phyloP scores from a whole-genome alignment of 306 rosid species.

The Rosa multiflora region DNA sequence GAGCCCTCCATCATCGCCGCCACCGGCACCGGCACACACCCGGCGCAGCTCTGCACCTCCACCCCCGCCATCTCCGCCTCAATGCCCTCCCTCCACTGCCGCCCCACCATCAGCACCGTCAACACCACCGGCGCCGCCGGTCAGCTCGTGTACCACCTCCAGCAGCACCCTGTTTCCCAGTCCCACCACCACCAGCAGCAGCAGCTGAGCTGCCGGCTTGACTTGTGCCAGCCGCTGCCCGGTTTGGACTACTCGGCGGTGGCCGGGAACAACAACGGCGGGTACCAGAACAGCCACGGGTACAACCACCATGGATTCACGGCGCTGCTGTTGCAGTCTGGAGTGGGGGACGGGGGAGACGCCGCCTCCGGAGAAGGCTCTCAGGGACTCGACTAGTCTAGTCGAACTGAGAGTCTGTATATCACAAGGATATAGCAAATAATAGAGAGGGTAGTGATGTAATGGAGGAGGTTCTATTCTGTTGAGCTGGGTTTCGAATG shows the following conservation, averaged over 20 bases:
- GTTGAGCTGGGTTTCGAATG: background rate
- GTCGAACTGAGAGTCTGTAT: background rate
- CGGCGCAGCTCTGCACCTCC: constrained; percentile 47
- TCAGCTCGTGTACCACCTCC: constrained; percentile 40
- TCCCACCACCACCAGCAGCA: constrained; percentile 13
- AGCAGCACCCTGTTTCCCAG: constrained; percentile 21
- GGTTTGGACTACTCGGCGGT: constrained; percentile 45
- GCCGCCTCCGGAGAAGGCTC: background rate
- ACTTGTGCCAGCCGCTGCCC: constrained; percentile 39
- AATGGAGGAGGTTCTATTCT: background rate
- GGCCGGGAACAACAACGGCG: constrained; percentile 4
- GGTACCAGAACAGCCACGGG: background rate
- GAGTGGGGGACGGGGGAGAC: constrained; percentile 40
- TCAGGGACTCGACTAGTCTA: background rate
- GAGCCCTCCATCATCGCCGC: constrained; percentile 82
- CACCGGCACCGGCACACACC: constrained; percentile 79
- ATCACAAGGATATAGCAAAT: background rate
- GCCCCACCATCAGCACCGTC: constrained; percentile 32
- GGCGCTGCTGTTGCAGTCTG: constrained; percentile 72
- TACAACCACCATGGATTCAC: constrained; percentile 64
- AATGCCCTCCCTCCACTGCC: constrained; percentile 37
- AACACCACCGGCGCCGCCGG: constrained; percentile 14
- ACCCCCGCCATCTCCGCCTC: constrained; percentile 32
- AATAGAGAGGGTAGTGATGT: background rate
- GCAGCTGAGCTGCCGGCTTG: constrained; percentile 64